Conservation (phyloP, 179 eudicot genomes). For the Corrigiola litoralis region DNA sequence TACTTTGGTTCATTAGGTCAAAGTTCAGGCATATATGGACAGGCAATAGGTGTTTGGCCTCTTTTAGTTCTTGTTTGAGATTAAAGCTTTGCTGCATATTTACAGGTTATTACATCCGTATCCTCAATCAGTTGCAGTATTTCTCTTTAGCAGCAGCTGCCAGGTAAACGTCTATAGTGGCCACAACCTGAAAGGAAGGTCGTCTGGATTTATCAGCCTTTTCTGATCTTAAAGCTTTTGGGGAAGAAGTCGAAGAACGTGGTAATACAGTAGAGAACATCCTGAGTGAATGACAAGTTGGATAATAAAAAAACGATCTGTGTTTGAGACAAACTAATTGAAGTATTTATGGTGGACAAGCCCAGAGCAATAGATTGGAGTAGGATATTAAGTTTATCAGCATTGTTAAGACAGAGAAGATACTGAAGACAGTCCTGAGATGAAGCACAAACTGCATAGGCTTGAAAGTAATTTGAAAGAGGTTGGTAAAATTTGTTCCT, state of each 20-base stretch:
- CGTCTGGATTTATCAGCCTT: constrained; percentile 11
- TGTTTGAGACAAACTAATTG: constrained; percentile 82
- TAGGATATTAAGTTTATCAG: constrained; percentile 61
- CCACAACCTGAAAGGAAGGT: constrained; percentile 33
- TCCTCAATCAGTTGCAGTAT: constrained; percentile 22
- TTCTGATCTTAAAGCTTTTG: constrained; percentile 20
- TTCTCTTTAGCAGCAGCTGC: constrained; percentile 30
- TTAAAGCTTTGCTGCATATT: constrained; percentile 4
- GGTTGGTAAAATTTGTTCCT: constrained; percentile 55
- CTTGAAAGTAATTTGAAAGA: constrained; percentile 88
- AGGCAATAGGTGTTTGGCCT: not conserved
- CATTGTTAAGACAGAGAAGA: constrained; percentile 78
- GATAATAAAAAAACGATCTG: constrained; percentile 50
- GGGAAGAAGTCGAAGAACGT: constrained; percentile 19
- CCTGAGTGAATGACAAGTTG: constrained; percentile 27
- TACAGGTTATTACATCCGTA: constrained; percentile 30
- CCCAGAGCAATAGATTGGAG: constrained; percentile 91
- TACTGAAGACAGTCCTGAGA: constrained; percentile 63
- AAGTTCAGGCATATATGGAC: not conserved
- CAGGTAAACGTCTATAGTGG: constrained; percentile 31
- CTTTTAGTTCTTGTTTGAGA: constrained; percentile 4
- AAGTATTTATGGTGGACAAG: constrained; percentile 82
- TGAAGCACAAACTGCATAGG: constrained; percentile 64
- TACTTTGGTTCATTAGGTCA: not conserved
- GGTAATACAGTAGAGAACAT: constrained; percentile 16